Percentiles rank a stretch among this genome's conserved stretches.
Conservation (phyloP, 257 asterid species). For the Buddleja alternifolia region DNA sequence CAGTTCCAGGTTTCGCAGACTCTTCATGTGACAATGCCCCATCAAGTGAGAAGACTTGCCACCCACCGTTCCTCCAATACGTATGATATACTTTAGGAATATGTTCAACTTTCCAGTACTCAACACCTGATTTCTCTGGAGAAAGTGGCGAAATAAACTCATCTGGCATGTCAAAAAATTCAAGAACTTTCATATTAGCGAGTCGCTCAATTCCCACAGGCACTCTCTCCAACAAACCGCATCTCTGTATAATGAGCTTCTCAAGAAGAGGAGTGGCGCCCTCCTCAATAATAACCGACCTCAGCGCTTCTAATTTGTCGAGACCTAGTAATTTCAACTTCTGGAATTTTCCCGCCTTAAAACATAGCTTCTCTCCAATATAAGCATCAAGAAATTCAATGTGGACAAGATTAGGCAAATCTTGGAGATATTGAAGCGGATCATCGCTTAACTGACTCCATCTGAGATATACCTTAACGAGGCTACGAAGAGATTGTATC, state of each 20-base stretch:
- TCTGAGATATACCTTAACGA: constrained; percentile 35
- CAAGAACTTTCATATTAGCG: constrained; percentile 22
- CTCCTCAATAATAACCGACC: constrained; percentile 28
- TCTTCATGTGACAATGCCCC: background rate
- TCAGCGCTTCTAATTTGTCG: constrained; percentile 15
- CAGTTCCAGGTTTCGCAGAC: background rate
- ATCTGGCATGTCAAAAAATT: constrained; percentile 35
- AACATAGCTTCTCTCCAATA: constrained; percentile 35
- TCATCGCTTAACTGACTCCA: constrained; percentile 39
- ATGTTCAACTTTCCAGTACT: constrained; percentile 26
- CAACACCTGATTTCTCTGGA: constrained; percentile 5
- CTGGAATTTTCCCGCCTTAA: constrained; percentile 37
- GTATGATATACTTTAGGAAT: constrained; percentile 36
- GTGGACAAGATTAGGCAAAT: constrained; percentile 42
- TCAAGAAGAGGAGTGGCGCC: constrained; percentile 42
- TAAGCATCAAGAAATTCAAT: constrained; percentile 38
- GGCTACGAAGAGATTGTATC: constrained; percentile 33
- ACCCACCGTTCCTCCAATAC: constrained; percentile 29
- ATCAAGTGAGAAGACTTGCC: constrained; percentile 33
- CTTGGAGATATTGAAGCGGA: constrained; percentile 43
- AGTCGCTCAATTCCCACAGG: constrained; percentile 35
- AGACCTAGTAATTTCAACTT: constrained; percentile 35
- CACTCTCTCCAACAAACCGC: constrained; percentile 29
- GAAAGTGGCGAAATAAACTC: constrained; percentile 24
- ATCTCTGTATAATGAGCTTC: constrained; percentile 39